Evolutionary conservation across 108 stramenopile species (phyloP).

Genomic region (Chaetoceros muelleri): DNA sequence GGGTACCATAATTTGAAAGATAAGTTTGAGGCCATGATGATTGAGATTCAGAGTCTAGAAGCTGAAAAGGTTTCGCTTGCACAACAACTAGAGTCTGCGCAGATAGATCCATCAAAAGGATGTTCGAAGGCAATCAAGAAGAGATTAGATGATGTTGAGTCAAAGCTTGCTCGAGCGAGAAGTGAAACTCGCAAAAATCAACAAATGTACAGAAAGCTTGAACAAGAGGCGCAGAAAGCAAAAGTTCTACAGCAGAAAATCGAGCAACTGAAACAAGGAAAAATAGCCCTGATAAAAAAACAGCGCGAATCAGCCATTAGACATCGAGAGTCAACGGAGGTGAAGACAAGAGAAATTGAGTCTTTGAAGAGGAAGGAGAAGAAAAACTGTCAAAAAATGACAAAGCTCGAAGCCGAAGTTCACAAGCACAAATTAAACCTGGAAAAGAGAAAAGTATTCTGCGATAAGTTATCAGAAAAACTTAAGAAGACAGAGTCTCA

Average conservation of each 20-base stretch:
- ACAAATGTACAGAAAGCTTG: slow-evolving; percentile 61
- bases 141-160: slow-evolving; percentile 64
- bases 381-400: slow-evolving; percentile 37
- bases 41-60: slow-evolving; percentile 64
- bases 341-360: slow-evolving; percentile 65
- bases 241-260: slow-evolving; percentile 66
- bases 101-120: slow-evolving; percentile 55
- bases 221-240: slow-evolving; percentile 62
- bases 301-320: slow-evolving; percentile 55
- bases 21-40: slow-evolving; percentile 70
- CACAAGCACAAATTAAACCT: slow-evolving; percentile 54
- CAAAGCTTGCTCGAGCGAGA: slow-evolving; percentile 47
- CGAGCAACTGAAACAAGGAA: slow-evolving; percentile 55
- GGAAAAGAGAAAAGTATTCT: slow-evolving; percentile 48
- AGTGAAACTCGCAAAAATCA: slow-evolving; percentile 62
- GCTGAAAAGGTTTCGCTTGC: slow-evolving; percentile 59
- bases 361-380: slow-evolving; percentile 61
- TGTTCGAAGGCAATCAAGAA: slow-evolving; percentile 61
- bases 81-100: slow-evolving; percentile 50
- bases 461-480: slow-evolving; percentile 55
- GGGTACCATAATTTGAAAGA: slow-evolving; percentile 73
- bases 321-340: slow-evolving; percentile 54
- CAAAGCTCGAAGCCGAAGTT: slow-evolving; percentile 60
- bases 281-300: slow-evolving; percentile 58
- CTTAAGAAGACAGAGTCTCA: slow-evolving; percentile 74